Evolutionary conservation across 345 rosid genomes (phyloP).

Genomic region (Eucalyptus erythrocorys): DNA sequence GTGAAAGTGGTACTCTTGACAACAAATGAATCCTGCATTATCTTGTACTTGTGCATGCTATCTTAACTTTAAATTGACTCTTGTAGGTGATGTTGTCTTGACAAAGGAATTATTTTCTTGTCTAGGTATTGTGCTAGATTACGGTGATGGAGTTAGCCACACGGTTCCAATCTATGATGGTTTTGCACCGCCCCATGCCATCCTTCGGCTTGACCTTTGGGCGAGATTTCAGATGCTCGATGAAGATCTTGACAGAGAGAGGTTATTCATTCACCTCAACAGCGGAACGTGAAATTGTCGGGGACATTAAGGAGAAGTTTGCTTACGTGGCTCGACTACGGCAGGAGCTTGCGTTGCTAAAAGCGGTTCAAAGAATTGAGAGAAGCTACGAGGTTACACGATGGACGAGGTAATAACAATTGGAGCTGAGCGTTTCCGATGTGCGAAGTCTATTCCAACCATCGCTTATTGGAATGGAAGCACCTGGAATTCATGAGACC

Average conservation of each 20-base stretch:
- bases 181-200: neutral
- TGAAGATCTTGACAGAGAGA: neutral
- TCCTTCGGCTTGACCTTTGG: neutral
- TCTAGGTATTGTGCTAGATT: neutral
- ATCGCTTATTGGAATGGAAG: neutral
- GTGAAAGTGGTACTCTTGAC: neutral
- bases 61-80: neutral
- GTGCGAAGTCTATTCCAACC: neutral
- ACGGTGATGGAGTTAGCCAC: neutral
- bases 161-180: neutral
- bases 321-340: neutral
- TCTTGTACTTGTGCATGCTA: neutral
- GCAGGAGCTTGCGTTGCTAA: neutral
- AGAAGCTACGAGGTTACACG: neutral
- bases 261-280: neutral
- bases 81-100: neutral
- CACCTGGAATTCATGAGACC: neutral
- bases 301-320: neutral
- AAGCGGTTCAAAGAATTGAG: neutral
- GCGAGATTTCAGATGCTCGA: neutral
- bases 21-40: neutral
- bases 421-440: neutral
- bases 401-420: neutral
- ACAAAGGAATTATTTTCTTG: neutral
- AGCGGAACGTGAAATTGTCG: neutral